phyloP scores from a whole-genome alignment of 179 eudicot genomes.

The Spergularia azorica region DNA sequence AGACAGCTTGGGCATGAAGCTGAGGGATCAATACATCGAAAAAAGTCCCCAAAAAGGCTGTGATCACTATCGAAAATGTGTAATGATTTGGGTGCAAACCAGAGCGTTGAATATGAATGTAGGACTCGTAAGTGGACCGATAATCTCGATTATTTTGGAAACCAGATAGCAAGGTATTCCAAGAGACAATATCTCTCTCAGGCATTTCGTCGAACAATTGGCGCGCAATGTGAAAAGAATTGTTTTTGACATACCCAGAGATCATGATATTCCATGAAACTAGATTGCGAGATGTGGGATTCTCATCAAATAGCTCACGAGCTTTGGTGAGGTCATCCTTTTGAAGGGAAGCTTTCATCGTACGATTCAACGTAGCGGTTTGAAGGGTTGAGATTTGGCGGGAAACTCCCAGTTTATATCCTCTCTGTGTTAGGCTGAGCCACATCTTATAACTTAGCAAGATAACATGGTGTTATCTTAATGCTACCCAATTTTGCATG shows the following conservation, averaged over 20 bases:
- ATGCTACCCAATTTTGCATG: too few species aligned
- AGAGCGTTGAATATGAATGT: conserved; percentile 36
- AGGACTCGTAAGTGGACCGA: conserved; percentile 30
- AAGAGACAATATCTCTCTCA: conserved; percentile 61
- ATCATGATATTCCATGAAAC: conserved; percentile 66
- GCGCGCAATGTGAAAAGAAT: conserved; percentile 41
- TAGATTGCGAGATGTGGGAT: conserved; percentile 38
- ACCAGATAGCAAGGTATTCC: conserved; percentile 66
- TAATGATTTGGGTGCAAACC: conserved; percentile 47
- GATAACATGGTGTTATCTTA: too few species aligned
- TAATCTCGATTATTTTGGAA: conserved; percentile 36
- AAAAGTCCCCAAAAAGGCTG: conserved; percentile 34
- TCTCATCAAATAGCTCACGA: conserved; percentile 47
- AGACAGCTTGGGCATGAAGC: conserved; percentile 51
- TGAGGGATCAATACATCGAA: conserved; percentile 56
- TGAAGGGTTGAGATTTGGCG: conserved; percentile 37
- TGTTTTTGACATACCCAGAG: conserved; percentile 40
- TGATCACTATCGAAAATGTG: conserved; percentile 57
- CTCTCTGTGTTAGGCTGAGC: background rate
- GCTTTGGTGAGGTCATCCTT: conserved; percentile 40
- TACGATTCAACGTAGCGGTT: conserved; percentile 36
- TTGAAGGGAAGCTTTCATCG: conserved; percentile 37
- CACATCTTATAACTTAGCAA: too few species aligned
- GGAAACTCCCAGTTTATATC: conserved; percentile 7
- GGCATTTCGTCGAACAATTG: conserved; percentile 76